Evolutionary conservation across 371 early-diverging fungal genomes (phyloP).

Genomic region (Dipsacomyces acuminosporus): DNA sequence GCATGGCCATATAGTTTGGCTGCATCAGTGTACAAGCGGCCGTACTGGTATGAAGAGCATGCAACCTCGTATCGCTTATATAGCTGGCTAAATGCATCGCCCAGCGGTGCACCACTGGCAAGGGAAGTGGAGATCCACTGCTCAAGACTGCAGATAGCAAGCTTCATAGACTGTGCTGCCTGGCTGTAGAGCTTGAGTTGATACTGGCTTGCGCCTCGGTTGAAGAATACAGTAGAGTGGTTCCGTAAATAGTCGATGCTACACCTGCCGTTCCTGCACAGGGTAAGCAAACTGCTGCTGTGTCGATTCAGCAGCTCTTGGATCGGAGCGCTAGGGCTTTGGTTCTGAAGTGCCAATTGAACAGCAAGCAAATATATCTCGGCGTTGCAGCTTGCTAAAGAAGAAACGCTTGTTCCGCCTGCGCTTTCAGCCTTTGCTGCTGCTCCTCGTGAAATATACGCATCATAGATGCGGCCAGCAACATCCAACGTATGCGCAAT

Average conservation of each 20-base stretch:
- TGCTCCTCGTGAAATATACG: constrained; percentile 30
- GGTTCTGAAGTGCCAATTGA: constrained; percentile 19
- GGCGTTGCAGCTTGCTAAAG: constrained; percentile 13
- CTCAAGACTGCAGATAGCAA: constrained; percentile 23
- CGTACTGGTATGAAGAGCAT: constrained; percentile 25
- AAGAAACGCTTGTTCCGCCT: constrained; percentile 16
- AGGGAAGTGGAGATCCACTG: constrained; percentile 6
- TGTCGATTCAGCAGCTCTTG: background rate
- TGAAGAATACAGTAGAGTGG: constrained; percentile 41
- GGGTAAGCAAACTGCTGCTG: constrained; percentile 12
- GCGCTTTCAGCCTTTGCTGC: constrained; percentile 25
- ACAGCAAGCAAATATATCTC: constrained; percentile 18
- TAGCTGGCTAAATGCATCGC: constrained; percentile 22
- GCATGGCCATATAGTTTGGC: constrained; percentile 16
- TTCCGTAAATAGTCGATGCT: constrained; percentile 25
- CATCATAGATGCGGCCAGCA: constrained; percentile 17
- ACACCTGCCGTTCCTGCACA: constrained; percentile 13
- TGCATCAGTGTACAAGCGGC: constrained; percentile 5
- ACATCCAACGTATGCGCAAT: constrained; percentile 10
- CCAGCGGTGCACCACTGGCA: background rate
- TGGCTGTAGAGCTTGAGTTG: constrained; percentile 23
- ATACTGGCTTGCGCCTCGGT: constrained; percentile 29
- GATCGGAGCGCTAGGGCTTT: background rate
- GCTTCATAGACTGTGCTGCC: constrained; percentile 21
- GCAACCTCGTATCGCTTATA: constrained; percentile 43